phyloP scores from a whole-genome alignment of 192 early-diverging fungal genomes.

The Phlyctochytrium bullatum region DNA sequence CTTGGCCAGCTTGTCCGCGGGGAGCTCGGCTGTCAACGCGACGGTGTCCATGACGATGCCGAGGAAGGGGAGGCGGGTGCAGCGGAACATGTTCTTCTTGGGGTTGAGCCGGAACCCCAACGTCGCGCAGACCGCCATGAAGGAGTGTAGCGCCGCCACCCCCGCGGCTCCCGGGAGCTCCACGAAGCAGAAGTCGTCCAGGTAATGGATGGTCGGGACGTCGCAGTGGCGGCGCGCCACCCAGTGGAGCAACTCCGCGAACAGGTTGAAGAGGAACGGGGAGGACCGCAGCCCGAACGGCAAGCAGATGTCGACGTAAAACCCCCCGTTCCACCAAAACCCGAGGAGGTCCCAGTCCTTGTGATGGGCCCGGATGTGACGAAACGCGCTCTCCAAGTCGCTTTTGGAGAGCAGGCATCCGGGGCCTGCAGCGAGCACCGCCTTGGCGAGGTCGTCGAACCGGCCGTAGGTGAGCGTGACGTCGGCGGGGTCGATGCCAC shows the following conservation, averaged over 20 bases:
- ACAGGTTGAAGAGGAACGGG: conserved; percentile 18
- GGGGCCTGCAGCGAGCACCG: background rate
- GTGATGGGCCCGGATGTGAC: conserved; percentile 1
- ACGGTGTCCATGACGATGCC: conserved; percentile 7
- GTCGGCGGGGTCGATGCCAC: background rate
- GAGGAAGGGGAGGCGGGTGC: conserved; percentile 4
- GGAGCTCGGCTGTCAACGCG: background rate
- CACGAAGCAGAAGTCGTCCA: conserved; percentile 12
- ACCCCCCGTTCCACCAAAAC: conserved; percentile 4
- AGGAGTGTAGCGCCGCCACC: background rate
- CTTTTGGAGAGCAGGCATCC: conserved; percentile 5
- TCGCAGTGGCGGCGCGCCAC: too few relatives aligned
- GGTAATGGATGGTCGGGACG: too few relatives aligned
- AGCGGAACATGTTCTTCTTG: background rate
- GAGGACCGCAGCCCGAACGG: conserved; percentile 11
- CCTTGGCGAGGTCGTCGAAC: background rate
- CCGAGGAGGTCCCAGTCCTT: conserved; percentile 4
- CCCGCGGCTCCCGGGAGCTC: background rate
- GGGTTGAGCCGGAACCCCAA: conserved; percentile 10
- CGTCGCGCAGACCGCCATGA: too few relatives aligned
- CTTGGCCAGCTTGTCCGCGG: background rate
- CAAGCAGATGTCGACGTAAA: conserved; percentile 7
- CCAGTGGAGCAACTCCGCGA: conserved; percentile 16
- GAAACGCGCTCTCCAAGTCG: conserved; percentile 9
- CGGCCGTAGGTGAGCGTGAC: conserved; percentile 3